Base-by-base conservation (phyloP, 2,329 filamentous ascomycete genomes). In the Apiospora malaysiana region DNA sequence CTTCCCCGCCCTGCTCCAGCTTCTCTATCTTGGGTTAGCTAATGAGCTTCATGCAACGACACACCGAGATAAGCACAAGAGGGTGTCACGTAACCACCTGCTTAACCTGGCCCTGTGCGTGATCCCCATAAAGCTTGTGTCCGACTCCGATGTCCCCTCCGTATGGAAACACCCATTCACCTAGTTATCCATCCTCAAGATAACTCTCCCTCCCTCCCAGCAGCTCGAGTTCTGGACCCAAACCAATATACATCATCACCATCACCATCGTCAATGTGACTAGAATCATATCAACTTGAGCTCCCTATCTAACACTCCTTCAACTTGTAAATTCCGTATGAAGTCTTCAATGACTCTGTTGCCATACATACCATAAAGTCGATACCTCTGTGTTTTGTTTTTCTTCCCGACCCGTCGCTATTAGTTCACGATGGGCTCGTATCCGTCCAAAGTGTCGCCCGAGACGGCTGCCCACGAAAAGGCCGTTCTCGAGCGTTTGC, bases 401-500 rank as follows among this genome's bases (percentile, higher is more conserved):
- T 40, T 10, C 21, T 47, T 8, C 5, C 14, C 45, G 21, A 5
- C 3, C 32, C 16, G 18, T 63, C n/a, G 9, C 32, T 23, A 2
- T 45, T 5, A 45, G 56, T 40, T 66, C 76, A 73, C 68, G 37
- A 87, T 87, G 85, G 85, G 85, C 68, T 79, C 80, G 40, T 79
- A 85, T 71, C 81, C 81, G 72, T 87, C 85, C 32, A 86, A 82
- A 74, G 69, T 78, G 63, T 72, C 77, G 23, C 72, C 74, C 5
- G 75, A 80, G 25, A 74, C 74, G 45, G 72, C 75, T 5, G 66
- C 75, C 4, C 78, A 82, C 49, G 84, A 86, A 73, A 86, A 84
- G 78, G 84, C 82, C 14, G 76, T 85, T 47, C 75, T 84, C 23
- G 82, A 85, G 72, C 82, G 82, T 23, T 79, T 87, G 14, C 80